Conservation (phyloP, 352 stramenopile genomes). For the Blastocystis sp. region DNA sequence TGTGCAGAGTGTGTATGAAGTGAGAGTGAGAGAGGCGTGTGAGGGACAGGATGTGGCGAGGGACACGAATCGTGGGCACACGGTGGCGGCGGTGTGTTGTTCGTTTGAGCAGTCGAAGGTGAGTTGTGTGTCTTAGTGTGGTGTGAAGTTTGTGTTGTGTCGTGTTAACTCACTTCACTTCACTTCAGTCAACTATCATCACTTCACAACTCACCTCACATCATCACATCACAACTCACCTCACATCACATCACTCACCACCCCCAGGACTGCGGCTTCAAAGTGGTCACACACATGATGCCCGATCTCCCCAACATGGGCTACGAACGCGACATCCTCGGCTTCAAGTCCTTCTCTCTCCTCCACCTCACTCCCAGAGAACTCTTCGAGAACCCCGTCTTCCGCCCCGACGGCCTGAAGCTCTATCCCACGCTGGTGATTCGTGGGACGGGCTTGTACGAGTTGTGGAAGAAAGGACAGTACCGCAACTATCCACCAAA, state of each 20-base stretch:
- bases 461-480: constrained; percentile 93
- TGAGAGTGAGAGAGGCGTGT: constrained; percentile 87
- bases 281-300: constrained; percentile 97
- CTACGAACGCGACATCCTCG: constrained; percentile 91
- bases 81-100: constrained; percentile 86
- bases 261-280: constrained; percentile 93
- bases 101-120: constrained; percentile 82
- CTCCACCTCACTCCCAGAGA: constrained; percentile 79
- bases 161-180: not conserved
- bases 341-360: constrained; percentile 80
- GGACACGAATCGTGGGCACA: constrained; percentile 87
- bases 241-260: constrained; percentile 62
- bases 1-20: constrained; percentile 92
- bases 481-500: constrained; percentile 89
- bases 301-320: constrained; percentile 94
- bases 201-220: not conserved
- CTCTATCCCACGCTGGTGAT: constrained; percentile 95
- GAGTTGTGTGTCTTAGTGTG: not conserved
- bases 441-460: constrained; percentile 92
- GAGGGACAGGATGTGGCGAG: constrained; percentile 76
- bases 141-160: not conserved
- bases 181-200: no score
- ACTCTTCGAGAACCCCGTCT: constrained; percentile 93
- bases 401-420: constrained; percentile 92
- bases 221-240: not conserved